These are phyloP conservation scores for Thelephora terrestris DNA, from an alignment of 1,284 basidiomycete species.

Conservation along the genomic window DNA sequence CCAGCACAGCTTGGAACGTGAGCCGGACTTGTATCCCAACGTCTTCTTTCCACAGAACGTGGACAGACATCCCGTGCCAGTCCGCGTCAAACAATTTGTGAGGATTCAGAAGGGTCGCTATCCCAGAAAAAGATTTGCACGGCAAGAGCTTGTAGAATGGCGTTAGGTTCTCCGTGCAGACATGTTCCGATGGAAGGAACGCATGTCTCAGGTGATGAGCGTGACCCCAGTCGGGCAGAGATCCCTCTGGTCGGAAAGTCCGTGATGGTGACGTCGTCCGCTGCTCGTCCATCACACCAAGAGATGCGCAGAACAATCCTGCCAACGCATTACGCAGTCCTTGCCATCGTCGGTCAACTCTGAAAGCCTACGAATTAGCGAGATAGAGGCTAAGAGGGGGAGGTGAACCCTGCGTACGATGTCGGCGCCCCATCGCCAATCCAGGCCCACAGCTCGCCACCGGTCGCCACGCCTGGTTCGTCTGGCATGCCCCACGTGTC, in stretches of 20 bases:
- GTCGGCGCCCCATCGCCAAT: conserved; percentile 49
- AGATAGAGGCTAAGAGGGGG: background rate
- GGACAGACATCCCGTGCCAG: conserved; percentile 81
- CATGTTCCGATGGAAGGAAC: conserved; percentile 69
- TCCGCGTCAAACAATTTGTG: conserved; percentile 81
- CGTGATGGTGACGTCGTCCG: conserved; percentile 56
- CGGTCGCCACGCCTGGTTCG: conserved; percentile 67
- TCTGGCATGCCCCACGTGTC: conserved; percentile 76
- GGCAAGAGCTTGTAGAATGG: conserved; percentile 93
- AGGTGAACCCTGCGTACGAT: conserved; percentile 32
- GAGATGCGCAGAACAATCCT: conserved; percentile 89
- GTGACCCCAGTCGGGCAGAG: conserved; percentile 40
- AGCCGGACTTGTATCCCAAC: conserved; percentile 57
- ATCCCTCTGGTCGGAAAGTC: conserved; percentile 50
- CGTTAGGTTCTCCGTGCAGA: conserved; percentile 96
- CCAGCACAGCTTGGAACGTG: conserved; percentile 74
- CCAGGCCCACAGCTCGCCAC: conserved; percentile 89
- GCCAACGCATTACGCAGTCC: conserved; percentile 82
- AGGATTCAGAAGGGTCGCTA: conserved; percentile 80
- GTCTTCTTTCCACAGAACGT: conserved; percentile 50
- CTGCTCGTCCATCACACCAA: conserved; percentile 66
- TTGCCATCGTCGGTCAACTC: conserved; percentile 72
- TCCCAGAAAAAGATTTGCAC: conserved; percentile 84
- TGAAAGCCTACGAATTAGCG: conserved; percentile 18
- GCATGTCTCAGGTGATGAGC: conserved; percentile 62